Base-by-base conservation (phyloP, 2,329 filamentous ascomycete genomes). In the Apiospora hydei region DNA sequence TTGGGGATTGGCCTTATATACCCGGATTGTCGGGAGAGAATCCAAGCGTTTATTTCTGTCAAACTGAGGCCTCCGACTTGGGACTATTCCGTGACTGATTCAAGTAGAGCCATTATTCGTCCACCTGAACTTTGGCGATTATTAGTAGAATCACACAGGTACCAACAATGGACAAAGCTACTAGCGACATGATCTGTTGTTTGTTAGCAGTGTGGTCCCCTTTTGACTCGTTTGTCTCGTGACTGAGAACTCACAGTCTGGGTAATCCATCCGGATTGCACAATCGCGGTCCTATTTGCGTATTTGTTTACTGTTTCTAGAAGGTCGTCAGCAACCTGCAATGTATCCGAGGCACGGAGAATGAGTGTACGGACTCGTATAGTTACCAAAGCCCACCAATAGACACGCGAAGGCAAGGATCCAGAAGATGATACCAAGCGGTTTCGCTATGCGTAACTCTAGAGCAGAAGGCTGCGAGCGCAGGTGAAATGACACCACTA, bases 231-330 rank as follows among this genome's bases (percentile, higher is more conserved):
- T 3, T 14, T 13, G 7, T 14, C n/a, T 64, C 18, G 18, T 7
- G 34, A 13, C 2, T n/a, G 30, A 38, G 3, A 34, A 80, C 86
- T 75, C 78, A 97, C 93, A 57, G 92, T 82, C 80, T 98, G 95
- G 49, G 96, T 98, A 83, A 94, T 96, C 93, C 94, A 96, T 0
- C 96, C 96, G 43, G 91, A 93, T 84, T 99, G 96, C 51, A 99
- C 96, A 74, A 98, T 88, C 0, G 96, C 96, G 38, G 88, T 88
- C 75, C 91, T 90, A 51, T 89, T 87, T 77, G 93, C 93, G 81
- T 98, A 99, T 80, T 94, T 92, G 77, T 93, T 93, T 34, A 98
- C 84, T 0, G 90, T 92, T 77, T 91, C 88, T 90, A 43, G 7
- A 47, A 72, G 64, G 46, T 46, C 49, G 64, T 64, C 34, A 67